A percentile compares a stretch with the other conserved stretches of the same genome.
Evolutionary conservation across 495 filamentous ascomycete genomes (phyloP).

Genomic region (Neurospora sublineolata): DNA sequence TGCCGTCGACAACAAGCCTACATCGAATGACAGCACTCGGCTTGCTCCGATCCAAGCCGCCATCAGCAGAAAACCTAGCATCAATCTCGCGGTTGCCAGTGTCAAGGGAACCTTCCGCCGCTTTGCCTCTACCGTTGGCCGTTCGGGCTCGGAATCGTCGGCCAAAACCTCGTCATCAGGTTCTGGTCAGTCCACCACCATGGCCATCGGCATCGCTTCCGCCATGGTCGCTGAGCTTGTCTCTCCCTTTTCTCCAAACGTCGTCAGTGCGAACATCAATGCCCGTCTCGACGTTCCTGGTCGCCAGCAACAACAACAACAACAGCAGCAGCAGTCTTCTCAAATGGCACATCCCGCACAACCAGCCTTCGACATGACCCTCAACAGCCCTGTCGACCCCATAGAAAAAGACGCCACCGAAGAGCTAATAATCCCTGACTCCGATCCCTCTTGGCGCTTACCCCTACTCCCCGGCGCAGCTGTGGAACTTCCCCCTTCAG

Average conservation of each 20-base stretch:
- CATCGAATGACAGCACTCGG: background rate
- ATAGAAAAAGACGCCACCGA: background rate
- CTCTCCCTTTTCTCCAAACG: constrained; percentile 11
- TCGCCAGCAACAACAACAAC: background rate
- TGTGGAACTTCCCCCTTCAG: background rate
- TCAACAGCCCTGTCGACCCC: background rate
- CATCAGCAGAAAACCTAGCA: constrained; percentile 16
- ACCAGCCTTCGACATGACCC: background rate
- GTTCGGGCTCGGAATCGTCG: constrained; percentile 6
- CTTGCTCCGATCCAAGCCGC: background rate
- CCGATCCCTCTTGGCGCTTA: background rate
- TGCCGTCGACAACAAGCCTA: background rate
- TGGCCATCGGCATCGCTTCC: constrained; percentile 15
- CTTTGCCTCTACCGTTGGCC: constrained; percentile 18
- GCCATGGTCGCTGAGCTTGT: constrained; percentile 17
- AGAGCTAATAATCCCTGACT: background rate
- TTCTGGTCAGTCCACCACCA: constrained; percentile 1
- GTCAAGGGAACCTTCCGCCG: constrained; percentile 15
- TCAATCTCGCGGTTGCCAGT: constrained; percentile 15
- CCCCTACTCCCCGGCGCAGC: background rate
- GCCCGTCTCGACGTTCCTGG: background rate
- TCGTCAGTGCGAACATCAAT: constrained; percentile 3
- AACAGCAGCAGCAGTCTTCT: background rate
- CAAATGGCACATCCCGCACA: background rate
- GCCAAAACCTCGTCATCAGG: background rate